These are phyloP conservation scores for Hyphopichia fennica DNA, from an alignment of 1,139 yeast species.

Conservation along the genomic window DNA sequence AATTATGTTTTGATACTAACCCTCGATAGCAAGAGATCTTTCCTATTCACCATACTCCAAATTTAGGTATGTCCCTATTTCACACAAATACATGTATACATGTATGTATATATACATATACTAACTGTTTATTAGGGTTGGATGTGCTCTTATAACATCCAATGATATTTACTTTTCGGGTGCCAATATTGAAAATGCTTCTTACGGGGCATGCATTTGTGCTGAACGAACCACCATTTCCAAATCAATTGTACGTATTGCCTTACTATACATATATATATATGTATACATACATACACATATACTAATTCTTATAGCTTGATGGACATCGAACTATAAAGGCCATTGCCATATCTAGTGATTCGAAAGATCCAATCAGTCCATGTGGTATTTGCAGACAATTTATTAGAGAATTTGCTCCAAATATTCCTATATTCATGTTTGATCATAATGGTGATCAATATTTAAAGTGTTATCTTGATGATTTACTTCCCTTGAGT, in stretches of 20 bases:
- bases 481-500: conserved; percentile 75
- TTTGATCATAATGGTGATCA: conserved; percentile 51
- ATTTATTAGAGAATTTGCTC: conserved; percentile 73
- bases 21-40: conserved; percentile 40
- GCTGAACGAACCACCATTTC: conserved; percentile 85
- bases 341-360: conserved; percentile 75
- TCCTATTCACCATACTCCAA: conserved; percentile 85
- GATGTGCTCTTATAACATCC: conserved; percentile 65
- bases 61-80: conserved; percentile 47
- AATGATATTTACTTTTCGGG: conserved; percentile 59
- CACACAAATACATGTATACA: too few species aligned
- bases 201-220: conserved; percentile 85
- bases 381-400: conserved; percentile 98
- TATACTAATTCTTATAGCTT: conserved; percentile 22
- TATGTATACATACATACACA: background rate
- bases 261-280: too few species aligned
- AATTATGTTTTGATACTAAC: background rate
- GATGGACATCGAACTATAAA: conserved; percentile 47
- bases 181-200: conserved; percentile 91
- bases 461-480: conserved; percentile 45
- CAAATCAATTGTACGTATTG: conserved; percentile 52
- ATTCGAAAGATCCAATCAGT: conserved; percentile 57
- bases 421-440: conserved; percentile 58
- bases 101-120: background rate
- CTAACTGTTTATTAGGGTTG: conserved; percentile 52